Evolutionary conservation across 2,329 filamentous ascomycete genomes (phyloP), one percentile per base, ranked within the genome.

Genomic region (Diaporthe humulicola): DNA sequence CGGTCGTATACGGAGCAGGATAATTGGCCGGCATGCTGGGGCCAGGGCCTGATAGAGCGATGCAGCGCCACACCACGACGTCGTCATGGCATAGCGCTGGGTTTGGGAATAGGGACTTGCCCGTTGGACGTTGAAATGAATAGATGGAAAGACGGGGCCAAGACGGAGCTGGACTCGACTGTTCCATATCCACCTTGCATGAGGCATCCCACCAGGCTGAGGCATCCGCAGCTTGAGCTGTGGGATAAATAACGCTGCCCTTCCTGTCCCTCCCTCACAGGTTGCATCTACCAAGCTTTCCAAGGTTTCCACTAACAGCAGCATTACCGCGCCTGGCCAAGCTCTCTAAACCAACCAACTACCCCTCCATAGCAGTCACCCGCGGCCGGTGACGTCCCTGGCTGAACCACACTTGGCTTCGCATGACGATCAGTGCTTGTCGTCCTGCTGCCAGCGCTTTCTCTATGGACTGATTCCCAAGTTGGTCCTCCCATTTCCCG

Each of bases 361-460:
- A 54, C 64, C 64, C 64, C 64, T 69, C 64, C 64, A 54, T 40
- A 40, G 64, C 33, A 69, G 33, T 30, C 48, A 17, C 64, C 33
- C 64, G n/a, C 64, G 19, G 64, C 48, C 48, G 64, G 64, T 69
- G 64, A 69, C 64, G 64, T 69, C 48, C 48, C 64, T 54, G 64
- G 48, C 64, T 69, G 64, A 54, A 25, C 48, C 22, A 40, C 33
- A 40, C 64, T 40, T 54, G 45, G 64, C 48, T 22, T 40, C 48
- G 33, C 64, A 19, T 54, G 64, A 54, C 64, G 64, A 69, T 52
- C 56, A 58, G 10, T 50, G 36, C 52, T 60, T 71, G 54, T 33
- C 70, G 60, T 38, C 17, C 25, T 38, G 38, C 50, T n/a, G 14
- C 3, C n/a, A 28, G 48, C 48, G 25, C 64, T 40, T 50, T 54